Evolutionary conservation across 2,329 filamentous ascomycete species (phyloP).

Genomic region (Calonectria hawksworthii): DNA sequence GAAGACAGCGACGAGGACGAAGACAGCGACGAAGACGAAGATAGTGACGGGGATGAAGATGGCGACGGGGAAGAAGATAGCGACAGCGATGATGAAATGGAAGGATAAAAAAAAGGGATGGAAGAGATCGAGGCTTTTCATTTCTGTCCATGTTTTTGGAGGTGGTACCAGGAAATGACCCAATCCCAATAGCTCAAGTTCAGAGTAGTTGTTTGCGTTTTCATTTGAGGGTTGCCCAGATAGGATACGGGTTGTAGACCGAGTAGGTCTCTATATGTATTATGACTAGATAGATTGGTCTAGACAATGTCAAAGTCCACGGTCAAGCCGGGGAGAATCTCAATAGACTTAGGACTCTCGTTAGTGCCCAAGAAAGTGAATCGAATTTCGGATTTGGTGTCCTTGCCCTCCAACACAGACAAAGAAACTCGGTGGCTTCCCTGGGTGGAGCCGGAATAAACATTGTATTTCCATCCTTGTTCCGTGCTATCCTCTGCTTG

Average conservation of each 20-base stretch:
- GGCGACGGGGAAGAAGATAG: too few relatives aligned
- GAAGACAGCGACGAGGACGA: background rate
- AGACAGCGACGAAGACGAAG: background rate
- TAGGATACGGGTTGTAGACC: background rate
- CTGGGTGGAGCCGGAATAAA: conserved; percentile 30
- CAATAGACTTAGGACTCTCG: conserved; percentile 39
- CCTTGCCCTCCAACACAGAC: conserved; percentile 14
- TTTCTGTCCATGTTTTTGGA: background rate
- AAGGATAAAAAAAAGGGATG: background rate
- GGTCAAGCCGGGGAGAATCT: conserved; percentile 40
- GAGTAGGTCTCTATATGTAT: background rate
- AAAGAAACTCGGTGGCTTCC: conserved; percentile 35
- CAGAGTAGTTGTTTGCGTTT: background rate
- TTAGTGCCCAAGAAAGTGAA: conserved; percentile 40
- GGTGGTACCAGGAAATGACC: background rate
- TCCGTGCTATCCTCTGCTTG: background rate
- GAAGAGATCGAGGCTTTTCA: background rate
- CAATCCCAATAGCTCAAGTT: background rate
- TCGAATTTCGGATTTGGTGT: conserved; percentile 31
- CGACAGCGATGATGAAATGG: background rate
- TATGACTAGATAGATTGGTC: background rate
- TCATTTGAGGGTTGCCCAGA: background rate
- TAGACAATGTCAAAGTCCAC: conserved; percentile 36
- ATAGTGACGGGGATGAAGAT: too few relatives aligned
- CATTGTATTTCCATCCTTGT: conserved; percentile 35